Evolutionary conservation across 352 stramenopile genomes (phyloP), one percentile per base, ranked within the genome.

Genomic region (Aphanomyces euteiches): DNA sequence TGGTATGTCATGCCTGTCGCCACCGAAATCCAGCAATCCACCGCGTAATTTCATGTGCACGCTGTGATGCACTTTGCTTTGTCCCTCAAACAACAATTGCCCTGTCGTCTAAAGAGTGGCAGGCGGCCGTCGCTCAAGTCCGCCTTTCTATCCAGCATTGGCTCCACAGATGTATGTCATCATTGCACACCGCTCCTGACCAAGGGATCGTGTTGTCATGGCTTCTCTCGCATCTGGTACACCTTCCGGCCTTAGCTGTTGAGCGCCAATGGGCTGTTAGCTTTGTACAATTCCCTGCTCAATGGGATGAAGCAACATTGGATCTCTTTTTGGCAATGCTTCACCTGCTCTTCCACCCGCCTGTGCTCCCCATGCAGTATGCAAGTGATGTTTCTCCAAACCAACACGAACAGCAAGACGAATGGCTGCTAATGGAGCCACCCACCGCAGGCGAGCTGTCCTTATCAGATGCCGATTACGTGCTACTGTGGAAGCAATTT

Each of bases 321-420:
- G 87, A 95, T 56, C 85, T 93, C 64, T 95, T 93, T 65, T 77
- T 95, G 36, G 84, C 85, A 5, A 92, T 95, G 85, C 43, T 92
- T 64, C 87, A 95, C 71, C 73, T 95, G 5, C 85, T 95, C 0
- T 95, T 95, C 56, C 86, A 95, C 66, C 87, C 87, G 5, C 82
- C 93, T 47, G 90, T 93, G 58, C 61, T 95, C n/a, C 74, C 85
- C 36, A 47, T 56, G 39, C 64, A 70, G 56, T 54, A 61, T 28
- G 54, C 50, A n/a, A 15, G 34, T 39, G 38, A 58, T n/a, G 3
- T 17, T 43, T 38, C 57, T 3, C 38, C 21, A 7, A 50, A 53
- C 19, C 21, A 19, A 10, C 4, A 54, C 37, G 12, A 21, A 2
- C 8, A 21, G 5, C n/a, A 59, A 15, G 64, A 70, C 50, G 85